Evolutionary conservation across 345 rosid genomes (phyloP).

Genomic region (Cardamine chenopodiifolia): DNA sequence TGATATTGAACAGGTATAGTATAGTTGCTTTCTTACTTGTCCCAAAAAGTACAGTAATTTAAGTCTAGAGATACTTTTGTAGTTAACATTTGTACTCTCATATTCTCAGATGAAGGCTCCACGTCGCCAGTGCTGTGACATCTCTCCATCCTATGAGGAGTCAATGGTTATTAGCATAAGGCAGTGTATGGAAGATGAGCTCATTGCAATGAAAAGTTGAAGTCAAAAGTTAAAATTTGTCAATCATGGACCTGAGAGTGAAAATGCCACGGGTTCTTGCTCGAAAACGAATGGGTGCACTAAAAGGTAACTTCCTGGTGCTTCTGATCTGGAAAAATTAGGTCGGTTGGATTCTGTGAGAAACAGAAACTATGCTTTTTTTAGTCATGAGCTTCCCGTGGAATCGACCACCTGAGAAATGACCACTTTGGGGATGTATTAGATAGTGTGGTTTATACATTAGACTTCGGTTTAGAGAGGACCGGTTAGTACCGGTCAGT

Average conservation of each 20-base stretch:
- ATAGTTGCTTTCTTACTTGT: not conserved
- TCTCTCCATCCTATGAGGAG: conserved; percentile 51
- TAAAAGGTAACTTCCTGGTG: not conserved
- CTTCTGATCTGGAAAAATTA: not conserved
- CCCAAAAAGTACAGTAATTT: not conserved
- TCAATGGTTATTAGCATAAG: conserved; percentile 61
- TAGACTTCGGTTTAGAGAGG: too few species aligned
- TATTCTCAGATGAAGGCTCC: conserved; percentile 55
- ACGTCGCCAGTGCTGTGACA: conserved; percentile 74
- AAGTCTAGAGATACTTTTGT: not conserved
- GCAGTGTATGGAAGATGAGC: conserved; percentile 57
- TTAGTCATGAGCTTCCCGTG: not conserved
- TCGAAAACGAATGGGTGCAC: not conserved
- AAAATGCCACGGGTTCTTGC: not conserved
- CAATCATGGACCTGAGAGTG: not conserved
- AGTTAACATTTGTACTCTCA: not conserved
- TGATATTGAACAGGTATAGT: conserved; percentile 60
- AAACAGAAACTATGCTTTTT: not conserved
- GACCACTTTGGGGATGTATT: not conserved
- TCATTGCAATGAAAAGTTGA: conserved; percentile 65
- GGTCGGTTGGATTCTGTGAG: not conserved
- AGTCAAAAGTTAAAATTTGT: not conserved
- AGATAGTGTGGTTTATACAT: too few species aligned
- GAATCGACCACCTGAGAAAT: not conserved
- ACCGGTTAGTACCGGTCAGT: too few species aligned